Evolutionary conservation across 2,329 filamentous ascomycete genomes (phyloP), one percentile per base, ranked within the genome.

Genomic region (Fusarium sp.): DNA sequence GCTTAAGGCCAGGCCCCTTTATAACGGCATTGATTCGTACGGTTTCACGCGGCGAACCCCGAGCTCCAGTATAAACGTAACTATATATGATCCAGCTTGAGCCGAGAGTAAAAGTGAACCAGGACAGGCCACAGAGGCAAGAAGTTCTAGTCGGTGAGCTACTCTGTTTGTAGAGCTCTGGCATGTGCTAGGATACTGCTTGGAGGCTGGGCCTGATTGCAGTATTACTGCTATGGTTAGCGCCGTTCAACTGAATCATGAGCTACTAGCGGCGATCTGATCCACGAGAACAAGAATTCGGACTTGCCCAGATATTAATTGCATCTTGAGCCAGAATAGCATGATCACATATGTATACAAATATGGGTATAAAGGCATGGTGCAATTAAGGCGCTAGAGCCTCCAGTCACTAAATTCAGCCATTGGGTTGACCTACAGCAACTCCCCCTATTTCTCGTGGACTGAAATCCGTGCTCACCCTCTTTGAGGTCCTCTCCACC

Each of bases 401-500:
- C 46, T 19, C 47, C 34, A 51, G 44, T 34, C 19, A 17, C 34
- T 11, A n/a, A 11, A 17, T 36, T 15, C 34, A 47, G 34, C 21
- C 53, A 31, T 36, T 46, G n/a, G 19, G n/a, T 36, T 26, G 13
- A 43, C 17, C n/a, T 46, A 38, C n/a, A 44, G 22, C 36, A 51
- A 34, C 38, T 50, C 22, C 47, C 53, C 58, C 53, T 70, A 66
- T 70, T 64, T 47, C 50, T 39, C 26, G 17, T 66, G 44, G 53
- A 67, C 67, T 70, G 54, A 68, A 68, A 64, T 46, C 58, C 57
- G 40, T 70, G 62, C 62, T 68, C 53, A 38, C 31, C 39, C 62
- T 52, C 53, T 65, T 44, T 54, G 51, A 62, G 51, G 39, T 57
- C 26, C 63, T 62, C 62, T 62, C 57, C 59, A 62, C 60, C 52